Conservation (phyloP, 2,329 filamentous ascomycete genomes). For the Sphaerulina musiva region DNA sequence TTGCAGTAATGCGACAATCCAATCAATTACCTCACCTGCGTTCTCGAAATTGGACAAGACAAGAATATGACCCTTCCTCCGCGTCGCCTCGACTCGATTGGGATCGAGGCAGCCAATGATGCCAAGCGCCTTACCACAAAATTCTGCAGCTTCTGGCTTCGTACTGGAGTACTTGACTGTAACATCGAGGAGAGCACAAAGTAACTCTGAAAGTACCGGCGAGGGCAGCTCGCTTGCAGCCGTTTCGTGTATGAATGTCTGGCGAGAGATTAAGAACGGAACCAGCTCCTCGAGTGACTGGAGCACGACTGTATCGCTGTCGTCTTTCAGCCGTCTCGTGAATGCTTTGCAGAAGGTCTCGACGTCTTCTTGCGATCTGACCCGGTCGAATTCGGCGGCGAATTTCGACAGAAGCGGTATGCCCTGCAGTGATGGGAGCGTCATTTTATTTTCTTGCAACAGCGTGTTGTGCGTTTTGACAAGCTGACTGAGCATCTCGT, state of each 20-base stretch:
- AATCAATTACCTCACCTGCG: slow-evolving; percentile 72
- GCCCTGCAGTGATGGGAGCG: slow-evolving; percentile 68
- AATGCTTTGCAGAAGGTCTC: slow-evolving; percentile 66
- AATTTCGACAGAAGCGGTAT: slow-evolving; percentile 64
- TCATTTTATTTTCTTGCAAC: slow-evolving; percentile 61
- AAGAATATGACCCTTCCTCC: slow-evolving; percentile 75
- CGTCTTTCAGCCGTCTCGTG: slow-evolving; percentile 66
- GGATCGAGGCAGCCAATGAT: slow-evolving; percentile 87
- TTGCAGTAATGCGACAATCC: slow-evolving; percentile 77
- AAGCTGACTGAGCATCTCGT: slow-evolving; percentile 58
- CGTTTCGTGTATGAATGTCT: slow-evolving; percentile 71
- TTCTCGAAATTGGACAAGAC: slow-evolving; percentile 80
- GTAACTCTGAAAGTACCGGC: slow-evolving; percentile 61
- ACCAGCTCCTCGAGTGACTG: slow-evolving; percentile 74
- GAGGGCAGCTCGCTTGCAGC: slow-evolving; percentile 79
- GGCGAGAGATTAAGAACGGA: slow-evolving; percentile 64
- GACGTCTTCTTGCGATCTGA: slow-evolving; percentile 60
- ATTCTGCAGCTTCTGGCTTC: slow-evolving; percentile 59
- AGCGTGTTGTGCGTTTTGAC: slow-evolving; percentile 56
- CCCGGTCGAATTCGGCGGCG: slow-evolving; percentile 56
- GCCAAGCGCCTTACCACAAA: slow-evolving; percentile 78
- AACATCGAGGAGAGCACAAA: slow-evolving; percentile 76
- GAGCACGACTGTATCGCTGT: slow-evolving; percentile 77
- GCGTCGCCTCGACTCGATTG: slow-evolving; percentile 73
- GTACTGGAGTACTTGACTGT: slow-evolving; percentile 70